Evolutionary conservation across 805 yeast species (phyloP).

Genomic region (Candida maesae): DNA sequence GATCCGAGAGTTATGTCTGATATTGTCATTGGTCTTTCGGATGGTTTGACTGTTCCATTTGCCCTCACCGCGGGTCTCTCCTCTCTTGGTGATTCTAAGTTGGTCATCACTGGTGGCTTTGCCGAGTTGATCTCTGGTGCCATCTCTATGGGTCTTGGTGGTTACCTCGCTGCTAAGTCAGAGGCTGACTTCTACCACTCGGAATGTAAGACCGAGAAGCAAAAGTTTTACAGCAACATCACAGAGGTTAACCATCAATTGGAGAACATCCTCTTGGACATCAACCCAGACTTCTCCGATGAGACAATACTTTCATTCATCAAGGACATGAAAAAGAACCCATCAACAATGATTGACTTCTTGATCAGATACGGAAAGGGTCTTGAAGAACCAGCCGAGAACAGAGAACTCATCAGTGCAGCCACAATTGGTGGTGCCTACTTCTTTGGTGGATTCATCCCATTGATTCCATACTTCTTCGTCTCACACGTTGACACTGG

Average conservation of each 20-base stretch:
- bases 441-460: constrained; percentile 89
- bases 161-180: constrained; percentile 89
- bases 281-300: constrained; percentile 53
- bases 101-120: constrained; percentile 96
- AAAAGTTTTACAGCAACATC: constrained; percentile 59
- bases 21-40: constrained; percentile 87
- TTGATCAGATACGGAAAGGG: constrained; percentile 87
- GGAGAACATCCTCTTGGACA: constrained; percentile 74
- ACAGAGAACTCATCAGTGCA: constrained; percentile 84
- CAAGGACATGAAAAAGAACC: constrained; percentile 72
- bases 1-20: constrained; percentile 95
- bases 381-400: constrained; percentile 93
- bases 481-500: constrained; percentile 73
- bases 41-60: constrained; percentile 97
- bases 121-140: constrained; percentile 98
- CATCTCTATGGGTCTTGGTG: constrained; percentile 97
- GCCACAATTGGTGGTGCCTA: constrained; percentile 86
- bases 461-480: constrained; percentile 88
- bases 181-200: constrained; percentile 74
- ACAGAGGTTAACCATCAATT: constrained; percentile 70
- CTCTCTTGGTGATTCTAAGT: constrained; percentile 80
- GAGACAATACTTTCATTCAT: constrained; percentile 71
- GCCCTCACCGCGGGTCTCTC: constrained; percentile 96
- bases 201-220: constrained; percentile 69
- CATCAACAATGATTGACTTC: constrained; percentile 78